phyloP scores from a whole-genome alignment of 768 basidiomycete genomes.

The Mycena kentingensis region DNA sequence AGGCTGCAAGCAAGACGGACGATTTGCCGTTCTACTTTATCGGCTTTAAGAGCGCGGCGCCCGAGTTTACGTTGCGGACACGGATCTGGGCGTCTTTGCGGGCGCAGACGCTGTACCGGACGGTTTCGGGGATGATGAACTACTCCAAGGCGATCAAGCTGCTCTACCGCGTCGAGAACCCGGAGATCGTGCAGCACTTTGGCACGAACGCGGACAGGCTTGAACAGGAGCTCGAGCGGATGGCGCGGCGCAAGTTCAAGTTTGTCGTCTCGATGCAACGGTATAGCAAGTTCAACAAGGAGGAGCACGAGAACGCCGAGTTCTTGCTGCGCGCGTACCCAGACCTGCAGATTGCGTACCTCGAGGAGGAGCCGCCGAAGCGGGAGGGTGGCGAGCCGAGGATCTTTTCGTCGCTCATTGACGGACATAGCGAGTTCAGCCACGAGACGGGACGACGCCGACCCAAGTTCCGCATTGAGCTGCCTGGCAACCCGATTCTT shows the following conservation, averaged over 20 bases:
- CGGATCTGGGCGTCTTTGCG: constrained; percentile 99
- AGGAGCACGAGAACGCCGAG: constrained; percentile 98
- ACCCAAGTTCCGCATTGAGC: constrained; percentile 97
- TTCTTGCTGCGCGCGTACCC: constrained; percentile 97
- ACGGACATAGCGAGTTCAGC: constrained; percentile 95
- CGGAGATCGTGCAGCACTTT: constrained; percentile 95
- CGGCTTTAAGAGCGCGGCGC: constrained; percentile 98
- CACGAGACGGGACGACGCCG: constrained; percentile 84
- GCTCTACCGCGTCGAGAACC: constrained; percentile 99
- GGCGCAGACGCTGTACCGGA: constrained; percentile 97
- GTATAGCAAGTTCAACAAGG: constrained; percentile 99
- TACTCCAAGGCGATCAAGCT: constrained; percentile 99
- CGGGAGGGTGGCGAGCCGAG: constrained; percentile 95
- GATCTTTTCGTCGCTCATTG: constrained; percentile 94
- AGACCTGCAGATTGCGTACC: constrained; percentile 96
- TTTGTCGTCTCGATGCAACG: constrained; percentile 99
- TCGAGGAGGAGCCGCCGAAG: constrained; percentile 92
- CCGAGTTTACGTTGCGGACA: constrained; percentile 97
- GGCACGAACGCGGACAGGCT: constrained; percentile 97
- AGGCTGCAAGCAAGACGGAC: constrained; percentile 79
- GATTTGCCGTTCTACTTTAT: constrained; percentile 98
- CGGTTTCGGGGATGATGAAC: constrained; percentile 99
- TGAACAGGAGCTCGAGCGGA: constrained; percentile 94
- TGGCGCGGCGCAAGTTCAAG: constrained; percentile 98
- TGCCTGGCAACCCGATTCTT: constrained; percentile 98